Evolutionary conservation across 2,329 filamentous ascomycete genomes (phyloP).

Genomic region (Trichoderma atroviride): DNA sequence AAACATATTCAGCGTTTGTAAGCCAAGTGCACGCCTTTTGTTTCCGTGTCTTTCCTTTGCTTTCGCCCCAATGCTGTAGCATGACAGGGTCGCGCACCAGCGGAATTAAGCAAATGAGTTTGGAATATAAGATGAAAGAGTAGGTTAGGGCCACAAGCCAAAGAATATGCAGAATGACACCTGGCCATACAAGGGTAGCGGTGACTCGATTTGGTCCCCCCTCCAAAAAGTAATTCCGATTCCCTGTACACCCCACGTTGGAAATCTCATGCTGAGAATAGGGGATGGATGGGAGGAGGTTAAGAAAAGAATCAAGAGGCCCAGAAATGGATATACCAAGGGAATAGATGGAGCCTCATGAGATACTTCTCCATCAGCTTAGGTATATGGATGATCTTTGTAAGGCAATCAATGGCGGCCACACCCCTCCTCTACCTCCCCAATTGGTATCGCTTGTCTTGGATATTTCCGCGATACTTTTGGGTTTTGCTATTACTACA

Average conservation of each 20-base stretch:
- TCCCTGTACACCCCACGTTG: neutral
- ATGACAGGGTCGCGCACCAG: slow-evolving; percentile 2
- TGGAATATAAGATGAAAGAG: neutral
- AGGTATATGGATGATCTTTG: neutral
- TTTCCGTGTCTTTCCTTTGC: slow-evolving; percentile 5
- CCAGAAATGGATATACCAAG: neutral
- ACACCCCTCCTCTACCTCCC: neutral
- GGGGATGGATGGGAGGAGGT: neutral
- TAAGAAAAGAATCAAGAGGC: neutral
- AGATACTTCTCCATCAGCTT: neutral
- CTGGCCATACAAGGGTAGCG: neutral
- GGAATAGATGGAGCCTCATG: neutral
- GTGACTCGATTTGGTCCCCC: neutral
- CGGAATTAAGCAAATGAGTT: slow-evolving; percentile 7
- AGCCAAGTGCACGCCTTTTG: neutral
- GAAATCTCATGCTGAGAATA: neutral
- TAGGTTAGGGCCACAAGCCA: neutral
- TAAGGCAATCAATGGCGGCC: neutral
- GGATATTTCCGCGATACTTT: neutral
- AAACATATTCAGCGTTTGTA: neutral
- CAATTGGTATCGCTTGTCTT: neutral
- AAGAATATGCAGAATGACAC: neutral
- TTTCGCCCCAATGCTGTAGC: neutral
- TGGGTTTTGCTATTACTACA: neutral
- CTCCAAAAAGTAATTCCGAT: neutral